These are phyloP conservation scores for Coprinopsis sp. DNA, from an alignment of 768 basidiomycete species.

Conservation along the genomic window DNA sequence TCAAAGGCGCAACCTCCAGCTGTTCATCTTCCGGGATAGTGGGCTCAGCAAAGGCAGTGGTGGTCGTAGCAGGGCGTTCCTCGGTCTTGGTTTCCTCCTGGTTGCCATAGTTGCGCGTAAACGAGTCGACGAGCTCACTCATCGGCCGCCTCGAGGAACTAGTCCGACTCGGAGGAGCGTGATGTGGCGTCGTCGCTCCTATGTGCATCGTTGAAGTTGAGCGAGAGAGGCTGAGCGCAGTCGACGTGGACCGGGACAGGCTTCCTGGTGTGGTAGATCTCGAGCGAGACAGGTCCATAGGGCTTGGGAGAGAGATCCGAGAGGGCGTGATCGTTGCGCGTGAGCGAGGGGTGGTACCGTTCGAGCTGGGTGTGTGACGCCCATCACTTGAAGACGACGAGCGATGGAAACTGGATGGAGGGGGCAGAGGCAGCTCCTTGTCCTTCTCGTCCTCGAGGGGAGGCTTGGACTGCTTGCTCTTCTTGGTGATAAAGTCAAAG, in stretches of 20 bases:
- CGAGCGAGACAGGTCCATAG: too few relatives aligned
- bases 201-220: too few relatives aligned
- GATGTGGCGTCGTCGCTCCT: slow-evolving; percentile 9
- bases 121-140: background rate
- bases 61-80: too few relatives aligned
- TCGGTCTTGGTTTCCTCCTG: background rate
- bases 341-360: slow-evolving; percentile 13
- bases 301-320: too few relatives aligned
- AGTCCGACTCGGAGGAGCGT: background rate
- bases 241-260: too few relatives aligned
- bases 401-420: slow-evolving; percentile 38
- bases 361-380: too few relatives aligned
- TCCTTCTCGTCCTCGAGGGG: slow-evolving; percentile 31
- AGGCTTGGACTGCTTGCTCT: slow-evolving; percentile 27
- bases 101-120: background rate
- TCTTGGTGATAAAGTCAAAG: slow-evolving; percentile 62
- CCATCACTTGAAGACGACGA: slow-evolving; percentile 32
- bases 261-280: too few relatives aligned
- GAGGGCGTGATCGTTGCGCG: slow-evolving; percentile 7
- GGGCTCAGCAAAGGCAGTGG: too few relatives aligned
- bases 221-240: too few relatives aligned
- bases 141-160: slow-evolving; percentile 2
- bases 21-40: too few relatives aligned
- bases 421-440: slow-evolving; percentile 36
- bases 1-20: too few relatives aligned